A percentile compares a stretch with the other conserved stretches of the same genome.
Evolutionary conservation across 257 asterid species (phyloP).

Genomic region (Solanum habrochaites): DNA sequence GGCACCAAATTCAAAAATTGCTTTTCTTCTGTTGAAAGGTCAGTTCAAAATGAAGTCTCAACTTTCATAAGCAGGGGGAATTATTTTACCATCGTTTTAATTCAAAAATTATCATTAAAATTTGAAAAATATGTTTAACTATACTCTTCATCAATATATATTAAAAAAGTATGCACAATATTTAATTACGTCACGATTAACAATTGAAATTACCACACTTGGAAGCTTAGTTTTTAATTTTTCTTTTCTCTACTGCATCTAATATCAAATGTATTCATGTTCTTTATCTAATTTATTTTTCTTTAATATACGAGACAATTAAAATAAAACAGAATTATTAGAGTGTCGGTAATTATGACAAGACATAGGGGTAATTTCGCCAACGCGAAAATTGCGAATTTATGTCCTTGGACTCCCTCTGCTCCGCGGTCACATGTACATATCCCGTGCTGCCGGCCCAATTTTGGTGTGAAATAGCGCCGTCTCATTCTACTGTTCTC

Average conservation of each 20-base stretch:
- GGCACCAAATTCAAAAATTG: slow-evolving; percentile 13
- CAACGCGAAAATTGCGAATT: neutral
- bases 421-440: slow-evolving; percentile 20
- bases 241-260: neutral
- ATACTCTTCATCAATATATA: neutral
- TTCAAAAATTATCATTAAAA: neutral
- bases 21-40: slow-evolving; percentile 15
- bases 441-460: slow-evolving; percentile 39
- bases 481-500: slow-evolving; percentile 22
- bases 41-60: slow-evolving; percentile 24
- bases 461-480: slow-evolving; percentile 31
- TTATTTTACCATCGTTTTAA: neutral
- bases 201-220: neutral
- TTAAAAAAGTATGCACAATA: neutral
- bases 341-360: neutral
- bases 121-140: no score
- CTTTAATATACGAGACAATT: neutral
- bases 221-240: neutral
- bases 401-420: neutral
- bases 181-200: neutral
- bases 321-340: rapidly evolving
- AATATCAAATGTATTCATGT: neutral
- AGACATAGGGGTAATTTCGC: slow-evolving; percentile 9
- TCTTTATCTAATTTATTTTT: neutral
- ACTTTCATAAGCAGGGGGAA: neutral